These are phyloP conservation scores for Lodderomyces oxycetoniae DNA, from an alignment of 1,139 yeast genomes.

Conservation along the genomic window DNA sequence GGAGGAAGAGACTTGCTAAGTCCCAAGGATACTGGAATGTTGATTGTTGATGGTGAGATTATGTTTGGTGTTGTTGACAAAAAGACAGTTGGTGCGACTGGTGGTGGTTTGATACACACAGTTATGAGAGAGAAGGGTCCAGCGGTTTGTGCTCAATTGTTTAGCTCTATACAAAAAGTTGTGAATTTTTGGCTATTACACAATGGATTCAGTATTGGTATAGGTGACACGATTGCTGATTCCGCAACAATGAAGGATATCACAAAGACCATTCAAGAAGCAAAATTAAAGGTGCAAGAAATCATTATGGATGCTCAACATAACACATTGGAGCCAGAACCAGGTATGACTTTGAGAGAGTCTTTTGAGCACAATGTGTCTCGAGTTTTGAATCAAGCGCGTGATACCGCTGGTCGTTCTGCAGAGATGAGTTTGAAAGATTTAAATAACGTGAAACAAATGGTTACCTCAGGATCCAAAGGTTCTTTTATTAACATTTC, in stretches of 20 bases:
- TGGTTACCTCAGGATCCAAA: constrained; percentile 98
- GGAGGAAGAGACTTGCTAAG: constrained; percentile 81
- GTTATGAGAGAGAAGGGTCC: constrained; percentile 98
- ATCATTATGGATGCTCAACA: constrained; percentile 89
- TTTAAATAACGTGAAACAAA: constrained; percentile 92
- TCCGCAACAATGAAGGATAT: constrained; percentile 91
- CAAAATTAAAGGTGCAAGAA: constrained; percentile 89
- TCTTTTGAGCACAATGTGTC: constrained; percentile 97
- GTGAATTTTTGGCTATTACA: constrained; percentile 96
- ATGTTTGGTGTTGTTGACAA: constrained; percentile 97
- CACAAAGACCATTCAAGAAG: constrained; percentile 87
- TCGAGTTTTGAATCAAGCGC: constrained; percentile 92
- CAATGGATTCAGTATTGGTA: constrained; percentile 97
- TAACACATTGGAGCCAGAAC: constrained; percentile 85
- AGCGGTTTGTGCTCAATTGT: constrained; percentile 78
- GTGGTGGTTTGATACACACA: constrained; percentile 96
- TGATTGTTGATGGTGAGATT: constrained; percentile 86
- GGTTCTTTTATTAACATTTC: constrained; percentile 99
- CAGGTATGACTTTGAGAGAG: constrained; percentile 99
- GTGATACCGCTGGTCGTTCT: constrained; percentile 98
- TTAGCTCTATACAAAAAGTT: constrained; percentile 90
- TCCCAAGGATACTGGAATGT: constrained; percentile 89
- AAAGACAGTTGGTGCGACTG: constrained; percentile 97
- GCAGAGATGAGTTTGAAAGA: constrained; percentile 96
- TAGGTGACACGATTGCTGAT: constrained; percentile 99